Evolutionary conservation across 2,329 filamentous ascomycete genomes (phyloP).

Genomic region (Cercospora nicotianae): DNA sequence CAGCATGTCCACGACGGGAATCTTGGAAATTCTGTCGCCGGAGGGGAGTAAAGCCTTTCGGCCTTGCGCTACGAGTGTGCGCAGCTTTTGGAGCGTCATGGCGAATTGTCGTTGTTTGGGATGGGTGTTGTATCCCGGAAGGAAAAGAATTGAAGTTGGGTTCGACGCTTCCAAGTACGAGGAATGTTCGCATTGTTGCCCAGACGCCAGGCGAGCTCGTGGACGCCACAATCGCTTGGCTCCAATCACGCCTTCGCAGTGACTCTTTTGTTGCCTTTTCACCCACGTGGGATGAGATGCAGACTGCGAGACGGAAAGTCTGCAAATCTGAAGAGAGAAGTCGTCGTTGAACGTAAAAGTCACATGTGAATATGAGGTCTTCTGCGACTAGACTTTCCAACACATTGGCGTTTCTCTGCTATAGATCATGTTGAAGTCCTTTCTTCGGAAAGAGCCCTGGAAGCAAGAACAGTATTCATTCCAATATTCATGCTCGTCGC

Average conservation of each 20-base stretch:
- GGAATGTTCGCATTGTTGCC: background rate
- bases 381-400: background rate
- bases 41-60: conserved; percentile 17
- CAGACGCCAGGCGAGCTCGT: background rate
- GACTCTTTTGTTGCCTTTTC: background rate
- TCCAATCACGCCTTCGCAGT: conserved; percentile 8
- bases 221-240: conserved; percentile 4
- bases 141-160: background rate
- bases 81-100: background rate
- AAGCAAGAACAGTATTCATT: background rate
- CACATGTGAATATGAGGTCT: too few relatives aligned
- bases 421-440: too few relatives aligned
- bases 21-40: conserved; percentile 13
- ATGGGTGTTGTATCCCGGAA: too few relatives aligned
- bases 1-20: conserved; percentile 25
- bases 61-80: background rate
- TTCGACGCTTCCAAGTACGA: background rate
- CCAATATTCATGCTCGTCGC: background rate
- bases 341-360: too few relatives aligned
- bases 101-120: background rate
- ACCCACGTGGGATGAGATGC: background rate
- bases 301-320: background rate
- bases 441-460: too few relatives aligned
- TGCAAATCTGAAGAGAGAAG: background rate
- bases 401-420: background rate